phyloP scores from a whole-genome alignment of 2,329 filamentous ascomycete species.

The Nakataea oryzae region DNA sequence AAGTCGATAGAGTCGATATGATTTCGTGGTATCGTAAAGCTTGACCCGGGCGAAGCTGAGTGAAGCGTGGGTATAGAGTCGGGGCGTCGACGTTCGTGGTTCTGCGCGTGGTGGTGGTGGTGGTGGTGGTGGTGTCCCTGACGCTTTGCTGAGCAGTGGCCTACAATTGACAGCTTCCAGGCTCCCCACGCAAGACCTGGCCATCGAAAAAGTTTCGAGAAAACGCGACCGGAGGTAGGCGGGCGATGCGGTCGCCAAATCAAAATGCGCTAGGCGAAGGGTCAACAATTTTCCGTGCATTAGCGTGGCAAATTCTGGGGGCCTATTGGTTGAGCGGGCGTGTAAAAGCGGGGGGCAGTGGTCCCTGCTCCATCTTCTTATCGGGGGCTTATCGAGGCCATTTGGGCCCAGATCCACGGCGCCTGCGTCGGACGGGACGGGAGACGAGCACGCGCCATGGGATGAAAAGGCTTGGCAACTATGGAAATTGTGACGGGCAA shows the following conservation, averaged over 20 bases:
- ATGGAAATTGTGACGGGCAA: not conserved
- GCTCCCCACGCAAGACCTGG: not conserved
- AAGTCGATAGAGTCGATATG: not conserved
- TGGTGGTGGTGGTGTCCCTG: not conserved
- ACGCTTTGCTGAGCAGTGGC: not conserved
- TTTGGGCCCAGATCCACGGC: too few relatives aligned
- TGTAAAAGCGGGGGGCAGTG: not conserved
- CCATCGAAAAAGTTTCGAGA: slow-evolving; percentile 12
- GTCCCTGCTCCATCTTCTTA: not conserved
- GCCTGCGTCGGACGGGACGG: too few relatives aligned
- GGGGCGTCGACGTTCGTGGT: not conserved
- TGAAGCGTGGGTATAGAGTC: not conserved
- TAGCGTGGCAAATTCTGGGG: not conserved
- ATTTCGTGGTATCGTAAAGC: not conserved
- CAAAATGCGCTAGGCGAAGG: slow-evolving; percentile 20
- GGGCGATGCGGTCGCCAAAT: slow-evolving; percentile 23
- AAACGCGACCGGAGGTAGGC: slow-evolving; percentile 11
- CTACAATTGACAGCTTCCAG: not conserved
- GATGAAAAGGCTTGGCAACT: too few relatives aligned
- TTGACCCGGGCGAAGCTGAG: not conserved
- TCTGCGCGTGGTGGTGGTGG: slow-evolving; percentile 11
- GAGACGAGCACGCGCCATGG: not conserved
- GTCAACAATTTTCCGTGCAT: slow-evolving; percentile 14
- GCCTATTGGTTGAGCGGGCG: not conserved
- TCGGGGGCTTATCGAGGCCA: not conserved